These are phyloP conservation scores for Rhizoctonia solani DNA, from an alignment of 1,284 basidiomycete species.

Conservation along the genomic window DNA sequence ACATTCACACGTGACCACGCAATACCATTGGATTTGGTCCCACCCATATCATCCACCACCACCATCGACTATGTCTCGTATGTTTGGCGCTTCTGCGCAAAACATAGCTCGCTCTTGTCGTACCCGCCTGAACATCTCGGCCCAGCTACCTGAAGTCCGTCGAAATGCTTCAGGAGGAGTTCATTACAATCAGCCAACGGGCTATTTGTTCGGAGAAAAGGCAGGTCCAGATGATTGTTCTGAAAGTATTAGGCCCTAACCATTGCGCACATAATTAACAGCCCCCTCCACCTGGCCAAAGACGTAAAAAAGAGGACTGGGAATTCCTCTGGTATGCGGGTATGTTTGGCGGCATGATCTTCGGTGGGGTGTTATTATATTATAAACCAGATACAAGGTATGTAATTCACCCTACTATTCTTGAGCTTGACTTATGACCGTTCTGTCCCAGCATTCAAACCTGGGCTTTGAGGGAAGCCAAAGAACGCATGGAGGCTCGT, in stretches of 20 bases:
- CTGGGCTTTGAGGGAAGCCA: slow-evolving; percentile 89
- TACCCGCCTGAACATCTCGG: background rate
- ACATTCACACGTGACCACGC: slow-evolving; percentile 9
- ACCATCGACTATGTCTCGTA: slow-evolving; percentile 24
- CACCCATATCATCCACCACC: slow-evolving; percentile 18
- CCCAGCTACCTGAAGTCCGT: background rate
- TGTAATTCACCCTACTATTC: slow-evolving; percentile 43
- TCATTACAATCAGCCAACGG: slow-evolving; percentile 85
- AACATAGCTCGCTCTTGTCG: slow-evolving; percentile 15
- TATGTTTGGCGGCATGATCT: slow-evolving; percentile 86
- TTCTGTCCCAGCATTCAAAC: slow-evolving; percentile 69
- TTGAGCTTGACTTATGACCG: slow-evolving; percentile 9
- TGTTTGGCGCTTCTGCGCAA: slow-evolving; percentile 17
- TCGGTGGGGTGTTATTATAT: slow-evolving; percentile 77
- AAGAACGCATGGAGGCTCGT: slow-evolving; percentile 83
- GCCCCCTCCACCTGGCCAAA: slow-evolving; percentile 78
- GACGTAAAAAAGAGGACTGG: slow-evolving; percentile 86
- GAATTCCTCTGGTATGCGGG: slow-evolving; percentile 87
- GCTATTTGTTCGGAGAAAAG: slow-evolving; percentile 87
- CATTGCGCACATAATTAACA: slow-evolving; percentile 43
- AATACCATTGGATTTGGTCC: background rate
- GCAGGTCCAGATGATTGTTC: slow-evolving; percentile 51
- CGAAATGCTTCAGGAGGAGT: slow-evolving; percentile 42
- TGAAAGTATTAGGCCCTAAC: slow-evolving; percentile 16
- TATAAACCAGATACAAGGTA: slow-evolving; percentile 97